A percentile compares a stretch with the other conserved stretches of the same genome.
Evolutionary conservation across 352 stramenopile species (phyloP).

Genomic region (Phytophthora sp.): DNA sequence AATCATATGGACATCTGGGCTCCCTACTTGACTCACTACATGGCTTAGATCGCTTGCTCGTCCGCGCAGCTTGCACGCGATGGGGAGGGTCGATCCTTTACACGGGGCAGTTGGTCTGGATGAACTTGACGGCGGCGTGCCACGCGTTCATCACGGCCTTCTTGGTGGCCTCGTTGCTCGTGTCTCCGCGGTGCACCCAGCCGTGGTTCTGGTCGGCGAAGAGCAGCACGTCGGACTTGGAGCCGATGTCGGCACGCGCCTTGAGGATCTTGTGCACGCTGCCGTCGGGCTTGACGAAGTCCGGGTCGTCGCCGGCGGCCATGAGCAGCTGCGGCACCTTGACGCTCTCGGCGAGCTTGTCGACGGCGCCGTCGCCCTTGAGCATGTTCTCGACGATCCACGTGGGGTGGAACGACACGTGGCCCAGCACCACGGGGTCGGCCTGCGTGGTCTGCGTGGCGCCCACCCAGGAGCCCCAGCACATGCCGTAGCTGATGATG

Average conservation of each 20-base stretch:
- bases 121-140: constrained; percentile 65
- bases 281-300: constrained; percentile 68
- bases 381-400: constrained; percentile 81
- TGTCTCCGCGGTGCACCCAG: constrained; percentile 86
- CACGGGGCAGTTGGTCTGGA: constrained; percentile 56
- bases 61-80: not conserved
- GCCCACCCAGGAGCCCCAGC: constrained; percentile 83
- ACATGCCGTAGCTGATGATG: constrained; percentile 83
- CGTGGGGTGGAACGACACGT: constrained; percentile 86
- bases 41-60: not conserved
- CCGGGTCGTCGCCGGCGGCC: constrained; percentile 70
- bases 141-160: constrained; percentile 66
- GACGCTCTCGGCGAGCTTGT: constrained; percentile 75
- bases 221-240: constrained; percentile 64
- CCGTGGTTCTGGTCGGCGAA: constrained; percentile 81
- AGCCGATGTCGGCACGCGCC: constrained; percentile 51
- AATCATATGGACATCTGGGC: no score
- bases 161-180: constrained; percentile 70
- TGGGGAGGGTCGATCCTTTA: constrained; percentile 18
- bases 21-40: no score
- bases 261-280: constrained; percentile 80
- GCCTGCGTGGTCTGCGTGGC: constrained; percentile 52
- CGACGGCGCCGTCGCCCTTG: constrained; percentile 67
- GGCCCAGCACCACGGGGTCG: constrained; percentile 54
- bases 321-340: constrained; percentile 81